Conservation (phyloP, 2,329 filamentous ascomycete genomes). For the Daldinia sp. region DNA sequence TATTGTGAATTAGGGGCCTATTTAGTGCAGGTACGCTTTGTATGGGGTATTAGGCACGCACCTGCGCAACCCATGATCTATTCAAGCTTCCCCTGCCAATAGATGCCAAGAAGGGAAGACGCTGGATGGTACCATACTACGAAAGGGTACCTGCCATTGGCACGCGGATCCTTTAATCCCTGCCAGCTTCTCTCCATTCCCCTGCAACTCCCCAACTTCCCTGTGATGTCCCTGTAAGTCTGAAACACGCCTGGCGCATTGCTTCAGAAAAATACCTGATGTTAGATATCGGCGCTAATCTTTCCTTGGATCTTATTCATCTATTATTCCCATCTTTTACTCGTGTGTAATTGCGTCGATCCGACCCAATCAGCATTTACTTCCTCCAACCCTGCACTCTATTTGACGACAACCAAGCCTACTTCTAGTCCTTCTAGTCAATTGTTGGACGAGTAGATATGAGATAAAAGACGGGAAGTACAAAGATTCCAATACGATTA, state of each 20-base stretch:
- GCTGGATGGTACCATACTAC: constrained; percentile 18
- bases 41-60: constrained; percentile 2
- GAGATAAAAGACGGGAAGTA: neutral
- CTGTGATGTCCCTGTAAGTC: constrained; percentile 47
- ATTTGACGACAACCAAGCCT: constrained; percentile 18
- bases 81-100: constrained; percentile 24
- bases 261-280: constrained; percentile 56
- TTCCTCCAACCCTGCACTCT: constrained; percentile 1
- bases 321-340: constrained; percentile 33
- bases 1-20: neutral
- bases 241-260: constrained; percentile 62
- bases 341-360: constrained; percentile 19
- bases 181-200: constrained; percentile 43
- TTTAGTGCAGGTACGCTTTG: neutral
- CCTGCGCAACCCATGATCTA: constrained; percentile 25
- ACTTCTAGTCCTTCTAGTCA: constrained; percentile 11
- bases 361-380: constrained; percentile 37
- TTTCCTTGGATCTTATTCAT: constrained; percentile 42
- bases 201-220: constrained; percentile 41
- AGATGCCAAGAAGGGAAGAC: constrained; percentile 29
- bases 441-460: constrained; percentile 3
- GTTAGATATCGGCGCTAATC: constrained; percentile 49
- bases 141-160: constrained; percentile 24
- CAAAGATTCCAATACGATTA: constrained; percentile 1
- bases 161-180: constrained; percentile 37